Evolutionary conservation across 1,139 yeast genomes (phyloP), one percentile per base, ranked within the genome.

Genomic region (Saccharomyces hybrid): DNA sequence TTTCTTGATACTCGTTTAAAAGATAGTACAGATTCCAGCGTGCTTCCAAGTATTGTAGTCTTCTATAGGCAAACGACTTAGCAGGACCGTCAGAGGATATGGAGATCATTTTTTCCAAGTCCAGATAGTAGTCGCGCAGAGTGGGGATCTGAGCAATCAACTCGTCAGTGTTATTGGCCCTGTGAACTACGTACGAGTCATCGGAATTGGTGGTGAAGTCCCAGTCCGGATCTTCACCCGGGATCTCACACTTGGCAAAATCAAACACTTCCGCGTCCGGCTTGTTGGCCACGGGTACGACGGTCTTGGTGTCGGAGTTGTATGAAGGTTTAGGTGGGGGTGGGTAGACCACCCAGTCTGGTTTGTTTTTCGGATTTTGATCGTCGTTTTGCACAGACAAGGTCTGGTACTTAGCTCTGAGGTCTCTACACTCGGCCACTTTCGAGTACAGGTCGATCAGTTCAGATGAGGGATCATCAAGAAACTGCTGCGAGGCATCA

Each of bases 71-170:
- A 77, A 93, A 95, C 11, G 96, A 88, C 71, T 95, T 95, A n/a
- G 95, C 81, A 3, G 99, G 99, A 0, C 99, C 99, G 69, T 91
- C 97, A 3, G 95, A 84, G 4, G 96, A 85, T 53, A 89, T 79
- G 25, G 77, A 73, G 29, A 81, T 80, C 59, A 93, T 81, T 54
- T 76, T 80, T 54, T 86, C 93, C 66, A 91, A 73, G 68, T 93
- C 99, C 61, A 81, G 72, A 70, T 88, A 93, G 70, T 85, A 95
- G 49, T 93, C 97, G 54, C 81, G 79, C 56, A 95, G 76, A 1
- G 86, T 76, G 13, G 99, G 97, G 16, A 88, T 78, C 13, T 79
- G 68, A 8, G 83, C 80, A 47, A 88, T 66, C 1, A 76, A 67
- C 28, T 71, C 66, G 11, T 68, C 71, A 2, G 67, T 61, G 53